These are phyloP conservation scores for Botryotinia narcissicola DNA, from an alignment of 2,329 filamentous ascomycete genomes.

Conservation along the genomic window DNA sequence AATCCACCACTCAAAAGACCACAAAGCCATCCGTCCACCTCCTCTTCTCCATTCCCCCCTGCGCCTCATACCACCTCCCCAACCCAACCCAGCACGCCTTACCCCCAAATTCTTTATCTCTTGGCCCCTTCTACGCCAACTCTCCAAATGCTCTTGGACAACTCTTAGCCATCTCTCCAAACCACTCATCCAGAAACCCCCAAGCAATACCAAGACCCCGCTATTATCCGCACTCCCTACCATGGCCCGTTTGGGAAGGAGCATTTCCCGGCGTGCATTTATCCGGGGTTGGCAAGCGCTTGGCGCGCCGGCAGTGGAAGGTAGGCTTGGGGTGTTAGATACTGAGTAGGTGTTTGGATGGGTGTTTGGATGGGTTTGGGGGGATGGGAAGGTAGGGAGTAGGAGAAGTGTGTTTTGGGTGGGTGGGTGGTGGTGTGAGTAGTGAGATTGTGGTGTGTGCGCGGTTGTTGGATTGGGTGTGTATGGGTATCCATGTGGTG, in stretches of 20 bases:
- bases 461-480: too few species aligned
- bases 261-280: neutral
- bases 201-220: neutral
- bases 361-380: too few species aligned
- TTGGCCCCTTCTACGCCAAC: neutral
- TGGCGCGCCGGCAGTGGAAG: neutral
- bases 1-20: too few species aligned
- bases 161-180: neutral
- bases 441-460: too few species aligned
- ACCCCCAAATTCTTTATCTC: neutral
- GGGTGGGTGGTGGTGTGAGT: too few species aligned
- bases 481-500: too few species aligned
- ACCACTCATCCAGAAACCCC: neutral
- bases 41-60: neutral
- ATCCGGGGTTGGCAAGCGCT: neutral
- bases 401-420: too few species aligned
- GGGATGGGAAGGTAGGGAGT: too few species aligned
- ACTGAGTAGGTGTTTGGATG: too few species aligned
- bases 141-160: neutral
- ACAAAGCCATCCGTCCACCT: neutral
- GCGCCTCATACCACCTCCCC: too few species aligned
- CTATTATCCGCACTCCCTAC: too few species aligned
- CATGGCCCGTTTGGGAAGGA: neutral
- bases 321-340: neutral
- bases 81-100: neutral